phyloP scores from a whole-genome alignment of 1,284 basidiomycete genomes.

The Tetrapyrgos nigripes region DNA sequence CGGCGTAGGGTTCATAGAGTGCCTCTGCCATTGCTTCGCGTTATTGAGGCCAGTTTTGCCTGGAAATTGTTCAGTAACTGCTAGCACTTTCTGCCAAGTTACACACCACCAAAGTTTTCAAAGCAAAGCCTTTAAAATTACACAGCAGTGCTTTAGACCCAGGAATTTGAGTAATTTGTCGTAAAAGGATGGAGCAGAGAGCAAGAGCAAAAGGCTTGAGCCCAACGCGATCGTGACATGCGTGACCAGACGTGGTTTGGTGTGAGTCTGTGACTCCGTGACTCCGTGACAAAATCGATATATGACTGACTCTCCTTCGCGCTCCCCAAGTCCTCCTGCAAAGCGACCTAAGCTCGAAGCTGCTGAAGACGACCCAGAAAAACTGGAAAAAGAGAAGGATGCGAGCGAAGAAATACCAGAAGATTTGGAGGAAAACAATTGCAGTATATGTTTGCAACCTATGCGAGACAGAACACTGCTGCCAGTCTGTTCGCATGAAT shows the following conservation, averaged over 20 bases:
- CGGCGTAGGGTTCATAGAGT: slow-evolving; percentile 67
- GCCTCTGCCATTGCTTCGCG: slow-evolving; percentile 33
- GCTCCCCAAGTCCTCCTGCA: slow-evolving; percentile 19
- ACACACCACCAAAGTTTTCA: too few relatives aligned
- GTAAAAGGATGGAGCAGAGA: too few relatives aligned
- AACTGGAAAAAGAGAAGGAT: slow-evolving; percentile 4
- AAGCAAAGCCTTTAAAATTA: too few relatives aligned
- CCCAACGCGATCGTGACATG: too few relatives aligned
- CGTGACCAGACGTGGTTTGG: too few relatives aligned
- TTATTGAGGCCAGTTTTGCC: neutral
- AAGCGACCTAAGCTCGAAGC: slow-evolving; percentile 40
- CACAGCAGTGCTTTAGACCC: too few relatives aligned
- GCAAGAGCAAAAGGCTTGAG: too few relatives aligned
- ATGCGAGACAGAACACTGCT: slow-evolving; percentile 81
- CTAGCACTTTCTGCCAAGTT: neutral
- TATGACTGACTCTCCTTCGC: neutral
- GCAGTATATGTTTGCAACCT: slow-evolving; percentile 79
- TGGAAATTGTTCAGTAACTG: neutral
- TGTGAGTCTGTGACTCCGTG: too few relatives aligned
- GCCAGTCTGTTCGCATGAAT: slow-evolving; percentile 85
- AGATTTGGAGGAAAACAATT: slow-evolving; percentile 35
- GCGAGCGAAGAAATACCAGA: slow-evolving; percentile 19
- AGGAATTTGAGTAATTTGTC: too few relatives aligned
- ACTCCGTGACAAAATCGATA: neutral
- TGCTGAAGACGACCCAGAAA: neutral